These are phyloP conservation scores for Hyphodiscus sp. DNA, from an alignment of 2,329 filamentous ascomycete species.

Conservation along the genomic window DNA sequence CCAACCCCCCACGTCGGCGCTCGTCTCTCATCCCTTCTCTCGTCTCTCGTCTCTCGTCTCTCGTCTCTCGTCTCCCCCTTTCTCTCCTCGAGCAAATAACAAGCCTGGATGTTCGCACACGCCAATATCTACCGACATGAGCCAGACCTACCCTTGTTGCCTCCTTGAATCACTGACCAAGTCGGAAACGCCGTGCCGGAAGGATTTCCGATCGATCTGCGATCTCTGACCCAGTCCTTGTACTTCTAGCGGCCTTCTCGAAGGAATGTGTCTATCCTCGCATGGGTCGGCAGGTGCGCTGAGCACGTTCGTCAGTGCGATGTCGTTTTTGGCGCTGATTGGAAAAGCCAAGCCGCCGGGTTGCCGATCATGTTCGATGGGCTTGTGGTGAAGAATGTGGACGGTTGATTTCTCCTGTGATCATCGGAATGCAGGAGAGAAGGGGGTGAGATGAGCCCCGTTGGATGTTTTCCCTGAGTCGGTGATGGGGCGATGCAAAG, in stretches of 20 bases:
- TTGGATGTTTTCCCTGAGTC: no score
- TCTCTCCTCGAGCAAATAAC: background rate
- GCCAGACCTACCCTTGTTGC: background rate
- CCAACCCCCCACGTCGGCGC: no score
- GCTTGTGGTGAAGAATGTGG: no score
- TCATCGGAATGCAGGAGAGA: no score
- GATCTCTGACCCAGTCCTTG: background rate
- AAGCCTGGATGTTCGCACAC: background rate
- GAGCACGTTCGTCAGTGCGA: background rate
- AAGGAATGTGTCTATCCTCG: background rate
- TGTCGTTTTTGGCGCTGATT: background rate
- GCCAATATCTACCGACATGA: background rate
- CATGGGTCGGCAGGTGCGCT: background rate
- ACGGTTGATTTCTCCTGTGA: no score
- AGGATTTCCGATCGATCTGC: background rate
- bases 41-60: background rate
- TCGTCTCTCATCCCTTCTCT: background rate
- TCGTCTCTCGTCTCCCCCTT: background rate
- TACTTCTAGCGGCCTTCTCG: background rate
- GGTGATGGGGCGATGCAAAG: no score
- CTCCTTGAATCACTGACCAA: background rate
- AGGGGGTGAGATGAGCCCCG: no score
- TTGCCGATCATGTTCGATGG: background rate
- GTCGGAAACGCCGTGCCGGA: background rate
- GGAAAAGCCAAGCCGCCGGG: background rate